These are phyloP conservation scores for Tetrapisispora taiwanensis DNA, from an alignment of 805 yeast species.

Conservation along the genomic window DNA sequence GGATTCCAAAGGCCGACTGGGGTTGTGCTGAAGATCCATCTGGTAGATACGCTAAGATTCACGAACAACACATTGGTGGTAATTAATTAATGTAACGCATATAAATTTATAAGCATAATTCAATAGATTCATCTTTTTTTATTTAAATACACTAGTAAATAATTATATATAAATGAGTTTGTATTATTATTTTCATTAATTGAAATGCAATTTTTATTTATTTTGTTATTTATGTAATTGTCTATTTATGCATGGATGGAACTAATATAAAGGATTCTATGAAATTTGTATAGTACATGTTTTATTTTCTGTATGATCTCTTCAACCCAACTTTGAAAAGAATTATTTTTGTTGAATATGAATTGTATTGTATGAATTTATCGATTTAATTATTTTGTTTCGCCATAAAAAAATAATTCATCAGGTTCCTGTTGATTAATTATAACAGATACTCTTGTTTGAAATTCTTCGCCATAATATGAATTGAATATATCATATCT, in stretches of 20 bases:
- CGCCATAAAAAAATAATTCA: background rate
- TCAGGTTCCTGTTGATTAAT: background rate
- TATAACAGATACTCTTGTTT: background rate
- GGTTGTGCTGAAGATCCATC: conserved; percentile 99
- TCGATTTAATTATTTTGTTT: background rate
- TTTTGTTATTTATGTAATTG: background rate
- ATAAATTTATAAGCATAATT: background rate
- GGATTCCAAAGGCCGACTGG: conserved; percentile 99
- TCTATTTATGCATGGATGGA: background rate
- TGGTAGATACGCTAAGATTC: conserved; percentile 91
- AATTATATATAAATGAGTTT: too few relatives aligned
- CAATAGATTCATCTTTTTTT: background rate
- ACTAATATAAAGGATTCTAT: too few relatives aligned
- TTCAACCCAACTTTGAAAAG: too few relatives aligned
- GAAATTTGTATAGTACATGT: too few relatives aligned
- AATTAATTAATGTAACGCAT: conserved; percentile 1
- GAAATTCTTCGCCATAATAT: conserved; percentile 1
- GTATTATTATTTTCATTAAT: background rate
- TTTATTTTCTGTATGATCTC: too few relatives aligned
- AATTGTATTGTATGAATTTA: too few relatives aligned
- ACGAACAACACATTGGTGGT: conserved; percentile 50
- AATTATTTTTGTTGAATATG: too few relatives aligned
- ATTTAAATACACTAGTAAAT: too few relatives aligned
- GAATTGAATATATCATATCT: conserved; percentile 3
- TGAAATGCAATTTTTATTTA: background rate